Conservation (phyloP, 2,329 filamentous ascomycete species). For the Elsinoe australis region DNA sequence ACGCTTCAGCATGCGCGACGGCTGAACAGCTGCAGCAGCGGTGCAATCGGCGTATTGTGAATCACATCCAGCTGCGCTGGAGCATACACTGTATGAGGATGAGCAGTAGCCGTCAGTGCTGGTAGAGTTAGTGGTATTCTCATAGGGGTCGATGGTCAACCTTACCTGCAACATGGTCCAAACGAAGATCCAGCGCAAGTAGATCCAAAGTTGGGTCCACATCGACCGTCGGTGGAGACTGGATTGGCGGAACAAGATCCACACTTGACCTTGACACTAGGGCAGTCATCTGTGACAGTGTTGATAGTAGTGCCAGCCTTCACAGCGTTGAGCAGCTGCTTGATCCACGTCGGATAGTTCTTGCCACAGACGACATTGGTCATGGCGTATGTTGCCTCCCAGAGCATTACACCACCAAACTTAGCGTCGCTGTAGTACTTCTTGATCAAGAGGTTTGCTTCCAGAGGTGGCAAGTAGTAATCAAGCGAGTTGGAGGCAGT, state of each 20-base stretch:
- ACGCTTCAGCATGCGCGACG: slow-evolving; percentile 2
- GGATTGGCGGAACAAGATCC: slow-evolving; percentile 17
- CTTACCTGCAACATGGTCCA: slow-evolving; percentile 18
- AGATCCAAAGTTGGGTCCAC: slow-evolving; percentile 19
- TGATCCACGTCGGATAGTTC: slow-evolving; percentile 43
- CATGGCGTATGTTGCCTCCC: slow-evolving; percentile 47
- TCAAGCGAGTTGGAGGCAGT: slow-evolving; percentile 24
- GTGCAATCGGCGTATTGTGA: slow-evolving; percentile 6
- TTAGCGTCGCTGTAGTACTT: slow-evolving; percentile 34
- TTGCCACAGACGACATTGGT: slow-evolving; percentile 40
- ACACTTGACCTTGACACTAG: slow-evolving; percentile 10
- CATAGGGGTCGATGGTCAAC: background rate
- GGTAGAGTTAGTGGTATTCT: background rate
- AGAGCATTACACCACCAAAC: slow-evolving; percentile 55
- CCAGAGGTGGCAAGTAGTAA: slow-evolving; percentile 42
- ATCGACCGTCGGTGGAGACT: slow-evolving; percentile 20
- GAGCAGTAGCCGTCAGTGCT: slow-evolving; percentile 17
- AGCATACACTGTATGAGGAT: slow-evolving; percentile 16
- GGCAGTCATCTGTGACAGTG: slow-evolving; percentile 15
- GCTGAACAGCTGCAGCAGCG: slow-evolving; percentile 11
- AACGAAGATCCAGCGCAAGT: slow-evolving; percentile 20
- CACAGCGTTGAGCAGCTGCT: slow-evolving; percentile 34
- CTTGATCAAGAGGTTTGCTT: slow-evolving; percentile 41
- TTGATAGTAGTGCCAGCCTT: slow-evolving; percentile 21
- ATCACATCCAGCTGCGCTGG: slow-evolving; percentile 6